Conservation (phyloP, 768 basidiomycete species). For the Calocybe cyanea region DNA sequence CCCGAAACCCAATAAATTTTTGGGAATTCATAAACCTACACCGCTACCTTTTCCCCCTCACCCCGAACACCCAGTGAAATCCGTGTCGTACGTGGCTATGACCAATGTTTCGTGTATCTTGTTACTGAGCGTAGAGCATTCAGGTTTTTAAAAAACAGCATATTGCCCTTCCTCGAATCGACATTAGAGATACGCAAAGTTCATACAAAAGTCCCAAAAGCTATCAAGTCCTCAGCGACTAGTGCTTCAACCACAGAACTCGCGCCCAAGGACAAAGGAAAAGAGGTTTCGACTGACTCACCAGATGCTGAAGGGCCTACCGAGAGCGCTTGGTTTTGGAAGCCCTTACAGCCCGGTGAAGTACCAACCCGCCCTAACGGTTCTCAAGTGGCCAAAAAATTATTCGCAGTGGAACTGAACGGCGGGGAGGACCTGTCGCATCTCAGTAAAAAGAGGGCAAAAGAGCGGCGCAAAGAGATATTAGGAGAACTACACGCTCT, state of each 20-base stretch:
- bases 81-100: slow-evolving; percentile 38
- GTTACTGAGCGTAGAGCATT: too few species aligned
- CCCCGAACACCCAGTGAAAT: slow-evolving; percentile 48
- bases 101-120: neutral
- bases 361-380: neutral
- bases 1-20: too few species aligned
- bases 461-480: slow-evolving; percentile 43
- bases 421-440: slow-evolving; percentile 51
- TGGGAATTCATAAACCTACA: neutral
- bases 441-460: slow-evolving; percentile 51
- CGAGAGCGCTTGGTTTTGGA: slow-evolving; percentile 42
- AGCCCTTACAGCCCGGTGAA: slow-evolving; percentile 11
- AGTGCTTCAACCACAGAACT: slow-evolving; percentile 5
- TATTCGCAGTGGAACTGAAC: slow-evolving; percentile 40
- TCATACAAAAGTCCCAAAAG: slow-evolving; percentile 23
- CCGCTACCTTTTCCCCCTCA: slow-evolving; percentile 30
- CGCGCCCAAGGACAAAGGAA: slow-evolving; percentile 17
- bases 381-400: slow-evolving; percentile 1
- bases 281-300: slow-evolving; percentile 15
- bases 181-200: slow-evolving; percentile 40
- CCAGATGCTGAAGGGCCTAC: slow-evolving; percentile 12
- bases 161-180: slow-evolving; percentile 45
- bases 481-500: slow-evolving; percentile 36
- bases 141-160: slow-evolving; percentile 53
- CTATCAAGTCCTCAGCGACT: too few species aligned